Base-by-base conservation (phyloP, 148 eudicot species). In the Mesembryanthemum crystallinum region DNA sequence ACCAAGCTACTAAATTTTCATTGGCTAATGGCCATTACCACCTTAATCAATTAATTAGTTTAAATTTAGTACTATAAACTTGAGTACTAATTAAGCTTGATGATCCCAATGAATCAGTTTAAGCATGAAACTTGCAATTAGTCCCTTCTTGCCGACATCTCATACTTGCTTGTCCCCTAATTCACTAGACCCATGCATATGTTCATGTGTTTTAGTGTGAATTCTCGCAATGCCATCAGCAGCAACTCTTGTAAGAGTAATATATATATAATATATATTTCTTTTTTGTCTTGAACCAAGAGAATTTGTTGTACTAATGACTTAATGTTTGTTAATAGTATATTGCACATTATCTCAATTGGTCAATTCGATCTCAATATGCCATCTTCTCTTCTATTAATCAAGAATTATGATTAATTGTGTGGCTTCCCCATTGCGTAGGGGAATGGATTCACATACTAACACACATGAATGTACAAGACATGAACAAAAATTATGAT, bases 121-220 rank as follows among this genome's bases (percentile, higher is more conserved):
- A 29, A n/a, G 69, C 25, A 75, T 27, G 69, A 63, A 74, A 75
- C 64, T 70, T 74, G 64, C 24, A 75, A 55, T 80, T 67, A 67
- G 64, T 72, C 77, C 69, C 73, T 32, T 67, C 52, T 72, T 49
- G 71, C 69, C 80, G 74, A 77, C 81, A 77, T 82, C 49, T 77
- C 78, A 74, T 33, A 58, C 67, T 82, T 61, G 81, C 81, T 78
- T 82, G 78, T 57, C 75, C 72, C 84, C 72, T 69, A 82, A 82
- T 77, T 77, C 52, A 82, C 72, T 73, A 49, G 27, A 49, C 52
- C 32, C 32, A 51, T 77, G 80, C 84, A 77, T 77, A 73, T 67
- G 75, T 77, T 77, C 81, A 77, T 77, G 72, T 77, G 80, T 72
- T 51, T 0, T 25, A 5, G 21, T 66, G 78, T 76, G 72, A 51